Base-by-base conservation (phyloP, 75 land plant genomes). In the Pinus tabuliformis region DNA sequence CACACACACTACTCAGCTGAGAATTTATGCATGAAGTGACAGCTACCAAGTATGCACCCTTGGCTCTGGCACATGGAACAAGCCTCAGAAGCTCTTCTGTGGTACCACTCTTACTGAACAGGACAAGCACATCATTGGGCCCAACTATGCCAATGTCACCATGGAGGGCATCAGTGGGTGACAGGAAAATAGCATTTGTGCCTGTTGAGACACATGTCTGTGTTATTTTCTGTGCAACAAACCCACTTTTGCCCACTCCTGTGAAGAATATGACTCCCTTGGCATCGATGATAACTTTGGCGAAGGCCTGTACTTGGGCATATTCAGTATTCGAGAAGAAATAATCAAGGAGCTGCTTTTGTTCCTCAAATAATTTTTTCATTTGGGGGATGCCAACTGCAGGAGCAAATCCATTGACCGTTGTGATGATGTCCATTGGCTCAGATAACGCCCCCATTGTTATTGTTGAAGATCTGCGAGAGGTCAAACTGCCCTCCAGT, bases 171-270 rank as follows among this genome's bases (percentile, higher is more conserved):
- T 97, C 98, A 62, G 92, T 81, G n/a, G 99, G 96, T 56, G 85
- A 81, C 56, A 97, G 82, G 80, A 89, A 97, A 18, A 80, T 84
- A 77, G 99, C 83, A 58, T 78, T 78, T 42, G 92, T 87, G 58
- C 96, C 95, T 63, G 97, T 92, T 54, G 99, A 97, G 66, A 93
- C 92, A 22, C 92, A 81, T 57, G 99, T 97, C 72, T 92, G 95
- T n/a, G 94, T 88, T 84, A 88, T 89, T 79, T 97, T 97, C 77
- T 88, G 86, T 33, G 99, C 95, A 37, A 97, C 89, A 91, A 92
- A 89, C 57, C 99, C 99, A 70, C 98, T 95, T 78, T 95, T 97
- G 52, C 99, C 99, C 66, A 95, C 99, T 57, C 98, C 99, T 74
- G 99, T 78, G 91, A 97, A 95, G 89, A 92, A 92, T 63, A 92